Conservation (phyloP, 2,329 filamentous ascomycete genomes). For the Phyllosticta citriasiana region DNA sequence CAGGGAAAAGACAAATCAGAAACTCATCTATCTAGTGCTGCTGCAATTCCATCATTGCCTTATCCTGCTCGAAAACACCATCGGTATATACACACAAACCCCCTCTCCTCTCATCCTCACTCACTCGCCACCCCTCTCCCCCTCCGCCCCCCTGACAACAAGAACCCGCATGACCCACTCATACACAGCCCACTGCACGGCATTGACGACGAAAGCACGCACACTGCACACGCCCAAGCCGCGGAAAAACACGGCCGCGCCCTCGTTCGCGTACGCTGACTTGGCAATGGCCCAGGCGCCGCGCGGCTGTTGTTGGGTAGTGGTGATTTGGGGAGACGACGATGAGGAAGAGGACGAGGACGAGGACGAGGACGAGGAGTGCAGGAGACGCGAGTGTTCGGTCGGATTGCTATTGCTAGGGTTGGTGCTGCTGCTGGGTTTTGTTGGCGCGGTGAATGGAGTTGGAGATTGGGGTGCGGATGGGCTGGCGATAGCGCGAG, state of each 20-base stretch:
- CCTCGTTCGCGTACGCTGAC: conserved; percentile 61
- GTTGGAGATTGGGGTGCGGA: too few relatives aligned
- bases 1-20: too few relatives aligned
- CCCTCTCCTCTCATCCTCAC: background rate
- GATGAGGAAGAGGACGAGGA: background rate
- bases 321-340: too few relatives aligned
- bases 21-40: too few relatives aligned
- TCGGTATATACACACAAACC: too few relatives aligned
- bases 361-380: background rate
- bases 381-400: conserved; percentile 4
- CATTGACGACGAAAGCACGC: conserved; percentile 85
- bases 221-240: conserved; percentile 73
- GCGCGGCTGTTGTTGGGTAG: conserved; percentile 22
- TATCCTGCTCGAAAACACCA: too few relatives aligned
- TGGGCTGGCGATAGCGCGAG: background rate
- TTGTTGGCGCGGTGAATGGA: background rate
- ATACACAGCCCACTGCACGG: conserved; percentile 84
- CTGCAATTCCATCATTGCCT: too few relatives aligned
- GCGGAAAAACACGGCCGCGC: conserved; percentile 67
- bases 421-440: background rate
- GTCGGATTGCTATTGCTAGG: background rate
- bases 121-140: too few relatives aligned
- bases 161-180: conserved; percentile 64
- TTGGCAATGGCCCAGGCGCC: conserved; percentile 55
- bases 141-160: background rate